Evolutionary conservation across 2,329 filamentous ascomycete genomes (phyloP).

Genomic region (Aschersonia sp.): DNA sequence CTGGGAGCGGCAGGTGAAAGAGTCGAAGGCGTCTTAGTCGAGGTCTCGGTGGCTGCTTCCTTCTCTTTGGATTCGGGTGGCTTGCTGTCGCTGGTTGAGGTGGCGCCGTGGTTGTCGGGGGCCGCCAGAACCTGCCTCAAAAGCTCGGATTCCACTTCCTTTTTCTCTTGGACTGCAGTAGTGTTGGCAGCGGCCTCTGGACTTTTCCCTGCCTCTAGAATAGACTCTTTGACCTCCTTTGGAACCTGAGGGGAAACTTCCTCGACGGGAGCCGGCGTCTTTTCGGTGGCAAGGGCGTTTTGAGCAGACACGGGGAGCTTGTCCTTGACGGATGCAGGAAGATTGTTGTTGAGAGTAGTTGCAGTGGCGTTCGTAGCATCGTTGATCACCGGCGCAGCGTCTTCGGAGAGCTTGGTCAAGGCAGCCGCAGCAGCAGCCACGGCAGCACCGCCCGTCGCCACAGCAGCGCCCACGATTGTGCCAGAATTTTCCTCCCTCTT

Average conservation of each 20-base stretch:
- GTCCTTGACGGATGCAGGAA: constrained; percentile 40
- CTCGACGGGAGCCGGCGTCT: constrained; percentile 26
- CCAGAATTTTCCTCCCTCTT: constrained; percentile 28
- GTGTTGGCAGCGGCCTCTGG: constrained; percentile 60
- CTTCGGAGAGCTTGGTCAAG: constrained; percentile 21
- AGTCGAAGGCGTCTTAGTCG: no score
- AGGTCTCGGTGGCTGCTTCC: not conserved
- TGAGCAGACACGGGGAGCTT: constrained; percentile 34
- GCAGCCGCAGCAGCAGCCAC: constrained; percentile 18
- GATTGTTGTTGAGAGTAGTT: constrained; percentile 27
- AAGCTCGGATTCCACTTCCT: constrained; percentile 58
- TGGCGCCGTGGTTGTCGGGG: constrained; percentile 16
- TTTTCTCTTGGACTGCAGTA: constrained; percentile 60
- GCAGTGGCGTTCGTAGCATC: constrained; percentile 20
- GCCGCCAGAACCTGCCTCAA: constrained; percentile 43
- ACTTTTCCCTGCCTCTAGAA: constrained; percentile 39
- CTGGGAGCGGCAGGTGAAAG: constrained; percentile 8
- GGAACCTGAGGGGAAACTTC: constrained; percentile 37
- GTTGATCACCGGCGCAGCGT: constrained; percentile 15
- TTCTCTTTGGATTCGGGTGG: constrained; percentile 6
- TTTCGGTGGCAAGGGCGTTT: constrained; percentile 27
- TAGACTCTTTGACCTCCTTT: constrained; percentile 40
- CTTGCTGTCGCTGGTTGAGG: constrained; percentile 7
- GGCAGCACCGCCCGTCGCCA: constrained; percentile 19
- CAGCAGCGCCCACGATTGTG: constrained; percentile 21